Conservation (phyloP, 495 filamentous ascomycete species). For the Aspergillus sparsus region DNA sequence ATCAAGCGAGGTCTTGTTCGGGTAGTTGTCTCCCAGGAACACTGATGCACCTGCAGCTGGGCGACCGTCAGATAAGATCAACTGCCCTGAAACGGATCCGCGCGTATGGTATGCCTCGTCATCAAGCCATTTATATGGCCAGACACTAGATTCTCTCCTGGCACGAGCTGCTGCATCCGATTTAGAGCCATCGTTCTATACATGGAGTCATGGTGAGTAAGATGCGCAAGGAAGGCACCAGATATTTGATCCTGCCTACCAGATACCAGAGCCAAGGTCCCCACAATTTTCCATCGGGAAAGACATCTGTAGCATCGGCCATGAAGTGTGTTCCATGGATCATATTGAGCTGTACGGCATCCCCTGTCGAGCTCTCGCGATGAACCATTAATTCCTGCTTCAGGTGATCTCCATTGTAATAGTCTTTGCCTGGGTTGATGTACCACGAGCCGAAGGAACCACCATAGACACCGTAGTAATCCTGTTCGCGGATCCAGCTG, state of each 20-base stretch:
- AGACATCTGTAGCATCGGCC: conserved; percentile 31
- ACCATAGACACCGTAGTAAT: conserved; percentile 35
- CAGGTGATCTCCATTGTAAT: conserved; percentile 44
- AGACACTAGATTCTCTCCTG: conserved; percentile 30
- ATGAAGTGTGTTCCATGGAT: conserved; percentile 47
- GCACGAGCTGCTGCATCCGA: conserved; percentile 31
- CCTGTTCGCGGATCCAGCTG: conserved; percentile 31
- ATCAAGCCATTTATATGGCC: conserved; percentile 43
- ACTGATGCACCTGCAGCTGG: conserved; percentile 40
- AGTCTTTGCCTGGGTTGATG: conserved; percentile 45
- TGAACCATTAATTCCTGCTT: conserved; percentile 47
- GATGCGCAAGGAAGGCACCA: neutral
- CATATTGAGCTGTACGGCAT: conserved; percentile 47
- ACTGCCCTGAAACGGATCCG: conserved; percentile 34
- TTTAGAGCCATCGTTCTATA: conserved; percentile 39
- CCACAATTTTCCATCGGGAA: conserved; percentile 40
- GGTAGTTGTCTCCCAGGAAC: conserved; percentile 42
- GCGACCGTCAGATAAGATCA: conserved; percentile 40
- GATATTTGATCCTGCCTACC: conserved; percentile 19
- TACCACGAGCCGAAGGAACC: conserved; percentile 44
- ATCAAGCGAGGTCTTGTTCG: conserved; percentile 33
- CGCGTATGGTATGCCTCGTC: conserved; percentile 37
- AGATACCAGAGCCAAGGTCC: conserved; percentile 48
- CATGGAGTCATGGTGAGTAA: neutral
- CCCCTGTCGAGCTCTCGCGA: conserved; percentile 39